Percentiles rank a stretch among this genome's conserved stretches.
These are phyloP conservation scores for Boletus rufocinnamomeus DNA, from an alignment of 768 basidiomycete genomes.

Conservation along the genomic window DNA sequence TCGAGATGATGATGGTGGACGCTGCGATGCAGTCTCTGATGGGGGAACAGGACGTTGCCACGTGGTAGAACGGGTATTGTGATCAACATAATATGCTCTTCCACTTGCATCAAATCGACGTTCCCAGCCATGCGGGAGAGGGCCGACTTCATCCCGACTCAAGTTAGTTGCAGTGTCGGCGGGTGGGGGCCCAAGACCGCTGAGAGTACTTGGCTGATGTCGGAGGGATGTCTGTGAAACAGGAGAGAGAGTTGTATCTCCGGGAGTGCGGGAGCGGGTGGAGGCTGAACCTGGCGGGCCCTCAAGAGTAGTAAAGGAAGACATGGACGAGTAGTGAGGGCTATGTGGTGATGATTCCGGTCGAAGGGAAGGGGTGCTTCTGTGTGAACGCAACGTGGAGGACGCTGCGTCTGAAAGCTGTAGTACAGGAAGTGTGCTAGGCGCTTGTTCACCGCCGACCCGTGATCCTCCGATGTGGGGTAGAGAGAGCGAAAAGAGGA, in stretches of 20 bases:
- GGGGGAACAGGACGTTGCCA: slow-evolving; percentile 60
- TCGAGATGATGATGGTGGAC: slow-evolving; percentile 14
- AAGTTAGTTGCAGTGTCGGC: slow-evolving; percentile 6
- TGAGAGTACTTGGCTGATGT: slow-evolving; percentile 13
- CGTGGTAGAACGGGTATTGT: slow-evolving; percentile 76
- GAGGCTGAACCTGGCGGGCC: slow-evolving; percentile 9
- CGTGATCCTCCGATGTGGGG: slow-evolving; percentile 32
- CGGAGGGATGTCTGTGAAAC: slow-evolving; percentile 14
- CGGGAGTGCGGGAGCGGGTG: slow-evolving; percentile 19
- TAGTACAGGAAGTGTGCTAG: slow-evolving; percentile 12
- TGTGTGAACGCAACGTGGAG: slow-evolving; percentile 17
- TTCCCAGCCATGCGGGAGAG: slow-evolving; percentile 83
- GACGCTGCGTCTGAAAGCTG: slow-evolving; percentile 18
- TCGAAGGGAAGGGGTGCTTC: slow-evolving; percentile 29
- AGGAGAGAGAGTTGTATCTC: slow-evolving; percentile 16
- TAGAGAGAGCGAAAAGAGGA: slow-evolving; percentile 64
- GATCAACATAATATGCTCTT: slow-evolving; percentile 85
- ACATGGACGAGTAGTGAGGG: slow-evolving; percentile 20
- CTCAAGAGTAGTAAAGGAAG: slow-evolving; percentile 21
- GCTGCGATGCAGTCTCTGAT: slow-evolving; percentile 28
- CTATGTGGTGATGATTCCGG: slow-evolving; percentile 20
- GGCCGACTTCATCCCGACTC: slow-evolving; percentile 57
- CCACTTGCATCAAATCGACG: slow-evolving; percentile 66
- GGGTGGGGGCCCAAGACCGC: slow-evolving; percentile 6
- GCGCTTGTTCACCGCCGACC: slow-evolving; percentile 21